Conservation (phyloP, 768 basidiomycete genomes). For the Sarcomyxa edulis region DNA sequence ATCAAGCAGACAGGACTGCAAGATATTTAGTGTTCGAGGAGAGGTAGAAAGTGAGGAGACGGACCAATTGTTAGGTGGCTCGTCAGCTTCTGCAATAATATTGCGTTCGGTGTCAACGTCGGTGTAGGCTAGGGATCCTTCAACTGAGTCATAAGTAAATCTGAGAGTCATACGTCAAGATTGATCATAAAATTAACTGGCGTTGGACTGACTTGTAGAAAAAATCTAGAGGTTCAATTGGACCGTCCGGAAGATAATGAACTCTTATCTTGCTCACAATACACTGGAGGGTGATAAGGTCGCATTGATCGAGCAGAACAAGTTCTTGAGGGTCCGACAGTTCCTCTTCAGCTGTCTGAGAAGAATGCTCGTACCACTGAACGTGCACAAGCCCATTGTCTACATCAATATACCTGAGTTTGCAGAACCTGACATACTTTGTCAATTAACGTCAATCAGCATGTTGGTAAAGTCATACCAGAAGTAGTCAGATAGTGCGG, state of each 20-base stretch:
- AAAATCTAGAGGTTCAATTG: constrained; percentile 31
- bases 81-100: constrained; percentile 14
- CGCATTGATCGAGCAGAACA: constrained; percentile 55
- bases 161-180: constrained; percentile 23
- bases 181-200: not conserved
- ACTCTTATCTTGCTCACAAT: constrained; percentile 48
- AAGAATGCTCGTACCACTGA: constrained; percentile 73
- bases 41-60: too few species aligned
- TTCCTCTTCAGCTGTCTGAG: constrained; percentile 54
- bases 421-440: constrained; percentile 56
- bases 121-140: constrained; percentile 43
- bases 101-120: constrained; percentile 28
- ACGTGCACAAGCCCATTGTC: constrained; percentile 47
- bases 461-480: constrained; percentile 37
- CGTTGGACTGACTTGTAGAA: constrained; percentile 47
- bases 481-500: constrained; percentile 51
- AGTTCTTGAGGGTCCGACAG: constrained; percentile 61
- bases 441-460: not conserved
- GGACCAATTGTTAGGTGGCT: constrained; percentile 51
- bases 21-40: too few species aligned
- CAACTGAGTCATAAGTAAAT: constrained; percentile 40
- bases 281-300: constrained; percentile 26
- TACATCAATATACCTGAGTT: constrained; percentile 49
- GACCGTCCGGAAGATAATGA: constrained; percentile 24
- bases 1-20: constrained; percentile 43